phyloP scores from a whole-genome alignment of 495 filamentous ascomycete genomes.

The Talaromyces liani region DNA sequence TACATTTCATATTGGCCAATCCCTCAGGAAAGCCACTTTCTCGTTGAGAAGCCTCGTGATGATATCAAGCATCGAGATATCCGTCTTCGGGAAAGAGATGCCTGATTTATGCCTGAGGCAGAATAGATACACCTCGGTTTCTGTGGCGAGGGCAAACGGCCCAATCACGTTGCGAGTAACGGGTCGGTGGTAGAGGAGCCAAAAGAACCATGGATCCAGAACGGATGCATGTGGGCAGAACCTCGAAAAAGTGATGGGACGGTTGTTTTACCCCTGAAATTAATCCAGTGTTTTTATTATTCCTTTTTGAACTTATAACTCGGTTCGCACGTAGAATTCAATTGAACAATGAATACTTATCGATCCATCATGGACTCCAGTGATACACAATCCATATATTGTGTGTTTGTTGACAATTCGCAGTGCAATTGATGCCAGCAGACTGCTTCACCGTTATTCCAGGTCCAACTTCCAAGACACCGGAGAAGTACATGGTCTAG shows the following conservation, averaged over 20 bases:
- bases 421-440: no score
- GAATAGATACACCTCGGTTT: neutral
- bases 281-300: neutral
- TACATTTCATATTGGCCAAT: no score
- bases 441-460: neutral
- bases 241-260: neutral
- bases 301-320: neutral
- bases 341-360: neutral
- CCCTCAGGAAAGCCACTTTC: no score
- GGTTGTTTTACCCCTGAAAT: constrained; percentile 7
- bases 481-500: neutral
- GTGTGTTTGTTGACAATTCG: neutral
- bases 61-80: neutral
- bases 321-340: neutral
- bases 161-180: neutral
- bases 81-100: neutral
- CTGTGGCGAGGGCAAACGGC: neutral
- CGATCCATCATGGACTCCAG: neutral
- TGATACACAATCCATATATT: neutral
- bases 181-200: neutral
- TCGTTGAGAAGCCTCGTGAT: no score
- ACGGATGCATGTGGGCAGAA: constrained; percentile 1
- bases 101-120: neutral
- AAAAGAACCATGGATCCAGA: neutral
- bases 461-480: neutral